Conservation (phyloP, 2,329 filamentous ascomycete genomes). For the Teratosphaeria zuluensis region DNA sequence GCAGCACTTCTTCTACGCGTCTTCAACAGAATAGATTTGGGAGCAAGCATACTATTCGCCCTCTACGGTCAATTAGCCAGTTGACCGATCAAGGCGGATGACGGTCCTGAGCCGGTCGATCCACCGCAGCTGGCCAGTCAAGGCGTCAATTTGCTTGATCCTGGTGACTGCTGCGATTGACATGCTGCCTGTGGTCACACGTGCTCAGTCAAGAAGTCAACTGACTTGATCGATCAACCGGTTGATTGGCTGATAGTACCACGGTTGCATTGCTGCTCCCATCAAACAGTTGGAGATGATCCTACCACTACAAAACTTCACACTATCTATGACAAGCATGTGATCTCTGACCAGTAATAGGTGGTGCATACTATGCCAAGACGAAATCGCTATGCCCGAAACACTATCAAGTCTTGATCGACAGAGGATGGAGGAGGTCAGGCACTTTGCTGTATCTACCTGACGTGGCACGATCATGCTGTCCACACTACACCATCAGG, state of each 20-base stretch:
- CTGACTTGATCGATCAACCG: too few species aligned
- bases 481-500: conserved; percentile 78
- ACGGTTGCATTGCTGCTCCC: neutral
- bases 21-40: neutral
- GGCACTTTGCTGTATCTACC: conserved; percentile 64
- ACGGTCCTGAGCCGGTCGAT: too few species aligned
- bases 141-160: too few species aligned
- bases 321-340: neutral
- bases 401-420: conserved; percentile 63
- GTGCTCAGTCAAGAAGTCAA: too few species aligned
- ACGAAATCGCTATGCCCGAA: conserved; percentile 51
- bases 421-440: conserved; percentile 65
- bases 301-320: too few species aligned
- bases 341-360: conserved; percentile 33
- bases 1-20: neutral
- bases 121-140: too few species aligned
- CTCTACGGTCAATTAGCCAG: neutral
- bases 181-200: too few species aligned
- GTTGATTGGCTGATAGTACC: too few species aligned
- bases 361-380: conserved; percentile 62
- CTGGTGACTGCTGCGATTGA: too few species aligned
- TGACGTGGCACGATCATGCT: conserved; percentile 71
- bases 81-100: neutral
- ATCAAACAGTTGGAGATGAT: too few species aligned
- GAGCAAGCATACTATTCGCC: neutral